These are phyloP conservation scores for Tricharina praecox DNA, from an alignment of 495 filamentous ascomycete genomes.

Conservation along the genomic window DNA sequence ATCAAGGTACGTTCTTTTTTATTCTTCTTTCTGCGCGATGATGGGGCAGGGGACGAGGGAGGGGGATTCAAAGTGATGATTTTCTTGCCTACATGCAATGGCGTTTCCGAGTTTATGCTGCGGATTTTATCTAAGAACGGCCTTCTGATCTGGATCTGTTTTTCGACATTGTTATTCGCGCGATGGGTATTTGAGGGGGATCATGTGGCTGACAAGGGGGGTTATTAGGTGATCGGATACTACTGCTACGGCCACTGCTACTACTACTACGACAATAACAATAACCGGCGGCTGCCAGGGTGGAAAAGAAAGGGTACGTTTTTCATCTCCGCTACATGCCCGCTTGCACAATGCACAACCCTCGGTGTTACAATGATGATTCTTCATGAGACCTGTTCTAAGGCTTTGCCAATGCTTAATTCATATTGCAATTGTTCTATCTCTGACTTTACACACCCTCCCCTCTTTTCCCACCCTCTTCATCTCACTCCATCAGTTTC, in stretches of 20 bases:
- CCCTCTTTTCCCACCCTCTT: not conserved
- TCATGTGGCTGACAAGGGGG: not conserved
- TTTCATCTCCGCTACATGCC: not conserved
- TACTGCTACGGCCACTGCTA: not conserved
- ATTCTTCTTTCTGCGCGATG: not conserved
- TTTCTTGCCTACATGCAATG: constrained; percentile 3
- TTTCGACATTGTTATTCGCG: not conserved
- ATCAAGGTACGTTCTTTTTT: not conserved
- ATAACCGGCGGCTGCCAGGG: not conserved
- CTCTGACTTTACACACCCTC: constrained; percentile 1
- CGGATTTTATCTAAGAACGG: constrained; percentile 7
- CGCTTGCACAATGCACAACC: too few species aligned
- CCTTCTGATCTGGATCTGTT: constrained; percentile 6
- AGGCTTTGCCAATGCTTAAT: not conserved
- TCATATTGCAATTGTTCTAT: constrained; percentile 5
- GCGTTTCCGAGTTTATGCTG: not conserved
- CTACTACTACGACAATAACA: too few species aligned
- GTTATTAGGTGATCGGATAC: not conserved
- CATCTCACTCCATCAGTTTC: not conserved
- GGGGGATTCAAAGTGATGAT: constrained; percentile 1
- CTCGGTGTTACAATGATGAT: too few species aligned
- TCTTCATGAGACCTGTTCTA: constrained; percentile 6
- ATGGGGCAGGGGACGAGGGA: too few species aligned
- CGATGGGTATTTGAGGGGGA: not conserved
- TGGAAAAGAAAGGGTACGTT: not conserved